Base-by-base conservation (phyloP, 768 basidiomycete species). In the Xanthoconium stramineum region DNA sequence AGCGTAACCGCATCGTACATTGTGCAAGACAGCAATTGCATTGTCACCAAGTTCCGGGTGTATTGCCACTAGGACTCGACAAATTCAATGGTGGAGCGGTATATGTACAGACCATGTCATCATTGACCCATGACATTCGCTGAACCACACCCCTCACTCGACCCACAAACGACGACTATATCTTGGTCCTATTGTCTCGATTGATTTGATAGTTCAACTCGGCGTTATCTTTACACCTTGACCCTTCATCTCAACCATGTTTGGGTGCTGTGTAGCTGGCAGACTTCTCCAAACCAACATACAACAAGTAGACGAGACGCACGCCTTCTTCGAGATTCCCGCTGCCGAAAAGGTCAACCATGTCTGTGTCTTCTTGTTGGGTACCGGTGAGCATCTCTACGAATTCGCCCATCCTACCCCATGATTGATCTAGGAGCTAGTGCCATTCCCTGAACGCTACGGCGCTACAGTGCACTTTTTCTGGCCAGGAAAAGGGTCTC, bases 401-500 rank as follows among this genome's bases (percentile, higher is more conserved):
- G 3, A 11, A 10, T 5, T 19, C 39, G 5, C 30, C 37, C 3
- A 8, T 10, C 12, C 10, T 14, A 6, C n/a, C 17, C 8, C 3
- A 15, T 39, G 4, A 36, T n/a, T 50, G 43, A 56, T 39, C 15
- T 10, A 1, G 48, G 53, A 20, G 43, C 13, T 39, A 83, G 89
- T 90, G 0, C 83, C 87, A 2, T 93, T 94, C 62, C 91, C 91
- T 6, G 85, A 88, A 24, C 89, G 91, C 36, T 92, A 85, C 65
- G 91, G 86, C 17, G 89, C 88, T 13, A 84, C 90, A 0, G 91
- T 94, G 10, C 90, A 94, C 66, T 87, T 94, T 67, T 83, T 83
- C 68, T 90, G 86, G 89, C 91, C 91, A 1, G 90, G 88, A 12
- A 90, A 83, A 69, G 92, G 91, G 3, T 93, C 91, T 60, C 91